Base-by-base conservation (phyloP, 345 rosid species). In the Eutrema heterophyllum region DNA sequence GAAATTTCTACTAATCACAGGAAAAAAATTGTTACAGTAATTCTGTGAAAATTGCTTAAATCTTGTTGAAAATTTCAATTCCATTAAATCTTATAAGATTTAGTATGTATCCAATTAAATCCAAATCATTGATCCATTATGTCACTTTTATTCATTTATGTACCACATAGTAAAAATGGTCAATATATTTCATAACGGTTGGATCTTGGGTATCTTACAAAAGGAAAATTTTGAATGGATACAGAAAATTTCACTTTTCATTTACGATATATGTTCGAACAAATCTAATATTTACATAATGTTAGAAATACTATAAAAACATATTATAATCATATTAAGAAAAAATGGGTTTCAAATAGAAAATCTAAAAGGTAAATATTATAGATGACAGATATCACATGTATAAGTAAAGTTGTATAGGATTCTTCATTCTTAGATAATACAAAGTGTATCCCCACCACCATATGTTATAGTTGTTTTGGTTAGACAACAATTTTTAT, bases 371-470 rank as follows among this genome's bases (percentile, higher is more conserved):
- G 16, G 7, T 4, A 26, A 48, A 24, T 4, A 56, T 41, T 45
- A n/a, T 33, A 4, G 32, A 27, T 36, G 40, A 58, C 38, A 71
- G 15, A 53, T 50, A 63, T 32, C 56, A 54, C 9, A 73, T 33
- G 48, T 64, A 53, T 27, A n/a, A 38, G 59, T 70, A 51, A 50
- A 50, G 33, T 70, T 70, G 43, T 60, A 29, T 61, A 61, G 33
- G 60, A 50, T 71, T 71, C 41, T 38, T 53, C 48, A 70, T 55
- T 32, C 15, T 29, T 10, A 48, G 26, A 54, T 71, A 12, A 55
- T 32, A 44, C 9, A 65, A 24, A 64, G 21, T 64, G 32, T 14
- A 64, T 57, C 72, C 72, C 72, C 67, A 74, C 72, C 78, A 74
- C 53, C 60, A 67, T 66, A 7, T 55, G 78, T 74, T 67, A 66